Base-by-base conservation (phyloP, 371 early-diverging fungal species). In the Cokeromyces recurvatus region DNA sequence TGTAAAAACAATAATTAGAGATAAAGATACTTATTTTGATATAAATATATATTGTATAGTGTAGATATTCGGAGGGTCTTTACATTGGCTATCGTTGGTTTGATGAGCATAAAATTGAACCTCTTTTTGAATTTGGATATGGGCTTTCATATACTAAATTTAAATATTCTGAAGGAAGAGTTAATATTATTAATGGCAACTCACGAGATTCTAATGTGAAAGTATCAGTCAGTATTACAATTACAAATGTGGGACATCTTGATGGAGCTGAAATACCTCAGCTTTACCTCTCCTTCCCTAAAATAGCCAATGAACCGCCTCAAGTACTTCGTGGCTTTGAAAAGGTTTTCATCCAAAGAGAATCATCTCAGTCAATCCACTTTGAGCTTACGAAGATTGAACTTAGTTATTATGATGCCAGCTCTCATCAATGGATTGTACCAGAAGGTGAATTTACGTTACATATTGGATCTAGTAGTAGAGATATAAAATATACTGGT, bases 111-210 rank as follows among this genome's bases (percentile, higher is more conserved):
- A 52, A 56, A 34, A 77, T 81, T 52, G 49, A 50, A 8, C 83
- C 84, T 19, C 46, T 75, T 4, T 79, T 66, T 45, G 61, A 59
- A n/a, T 85, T 85, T 44, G 85, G 84, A 5, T 67, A 70, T 52
- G 85, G 85, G 16, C 51, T 85, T 7, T 79, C 81, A 1, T 85
- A 82, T 62, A 80, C 85, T n/a, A 57, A 38, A 9, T 85, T 82
- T 49, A 53, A 49, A 15, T 82, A 81, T 49, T 50, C 50, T 1
- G 29, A 66, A 15, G 32, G 72, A 4, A 14, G 15, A 8, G 21
- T 46, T 0, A 36, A 39, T 2, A 17, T 47, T n/a, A 37, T 46
- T 11, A 21, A 36, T 11, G 22, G 27, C 14, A 27, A 38, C 23
- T 15, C 42, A 38, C 10, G 47, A 9, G 43, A 46, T 19, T 35